These are phyloP conservation scores for Cordyceps javanica DNA, from an alignment of 2,329 filamentous ascomycete species.

Conservation along the genomic window DNA sequence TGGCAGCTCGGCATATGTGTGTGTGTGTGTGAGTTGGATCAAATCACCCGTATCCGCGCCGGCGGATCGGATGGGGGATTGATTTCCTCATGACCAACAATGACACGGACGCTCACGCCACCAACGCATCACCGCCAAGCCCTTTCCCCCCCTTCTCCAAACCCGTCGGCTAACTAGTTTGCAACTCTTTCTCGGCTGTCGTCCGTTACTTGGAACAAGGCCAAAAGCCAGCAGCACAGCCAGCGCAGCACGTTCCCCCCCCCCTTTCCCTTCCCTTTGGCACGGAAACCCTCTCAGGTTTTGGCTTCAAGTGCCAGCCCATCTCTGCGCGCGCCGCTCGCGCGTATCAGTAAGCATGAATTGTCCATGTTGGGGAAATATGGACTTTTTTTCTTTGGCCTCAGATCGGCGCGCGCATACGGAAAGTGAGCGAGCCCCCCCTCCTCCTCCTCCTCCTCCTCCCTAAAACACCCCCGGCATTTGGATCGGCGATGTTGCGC, in stretches of 20 bases:
- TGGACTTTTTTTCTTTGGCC: background rate
- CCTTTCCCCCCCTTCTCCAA: background rate
- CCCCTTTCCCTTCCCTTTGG: no score
- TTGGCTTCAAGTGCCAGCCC: no score
- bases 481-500: background rate
- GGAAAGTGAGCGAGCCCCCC: conserved; percentile 5
- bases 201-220: background rate
- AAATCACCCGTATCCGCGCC: conserved; percentile 1
- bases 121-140: background rate
- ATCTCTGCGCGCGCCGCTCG: no score
- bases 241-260: no score
- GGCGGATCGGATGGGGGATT: conserved; percentile 8
- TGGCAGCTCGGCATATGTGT: background rate
- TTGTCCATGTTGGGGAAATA: background rate
- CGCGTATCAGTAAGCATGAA: background rate
- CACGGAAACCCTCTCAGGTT: no score
- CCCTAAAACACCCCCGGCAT: conserved; percentile 7
- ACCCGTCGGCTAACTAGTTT: background rate
- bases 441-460: no score
- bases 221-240: no score
- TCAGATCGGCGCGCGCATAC: conserved; percentile 5
- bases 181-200: conserved; percentile 3
- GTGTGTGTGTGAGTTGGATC: background rate
- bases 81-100: background rate
- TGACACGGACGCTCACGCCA: background rate